Conservation (phyloP, 257 asterid genomes). For the Solanum habrochaites region DNA sequence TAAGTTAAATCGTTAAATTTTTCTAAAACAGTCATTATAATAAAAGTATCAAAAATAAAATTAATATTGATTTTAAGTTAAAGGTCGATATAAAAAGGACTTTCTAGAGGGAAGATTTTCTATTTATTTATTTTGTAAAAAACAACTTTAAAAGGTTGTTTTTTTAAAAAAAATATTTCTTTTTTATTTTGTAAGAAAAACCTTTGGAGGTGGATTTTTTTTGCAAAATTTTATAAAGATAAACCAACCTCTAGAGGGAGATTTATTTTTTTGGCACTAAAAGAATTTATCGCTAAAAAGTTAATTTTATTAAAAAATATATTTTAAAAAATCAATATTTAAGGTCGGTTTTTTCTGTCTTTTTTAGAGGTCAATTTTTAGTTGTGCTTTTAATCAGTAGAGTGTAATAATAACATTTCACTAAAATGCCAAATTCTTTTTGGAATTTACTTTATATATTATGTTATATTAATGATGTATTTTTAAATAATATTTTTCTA, state of each 20-base stretch:
- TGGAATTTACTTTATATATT: neutral
- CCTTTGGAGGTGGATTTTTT: neutral
- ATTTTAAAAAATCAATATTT: neutral
- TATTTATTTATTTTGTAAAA: neutral
- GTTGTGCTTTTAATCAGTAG: neutral
- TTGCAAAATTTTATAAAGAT: neutral
- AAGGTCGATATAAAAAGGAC: neutral
- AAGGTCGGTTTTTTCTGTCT: neutral
- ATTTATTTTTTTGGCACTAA: neutral
- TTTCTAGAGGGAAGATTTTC: neutral
- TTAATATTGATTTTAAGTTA: neutral
- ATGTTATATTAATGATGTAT: neutral
- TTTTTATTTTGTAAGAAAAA: neutral
- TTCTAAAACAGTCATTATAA: neutral
- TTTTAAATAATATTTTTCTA: neutral
- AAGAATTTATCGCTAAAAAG: neutral
- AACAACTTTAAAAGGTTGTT: neutral
- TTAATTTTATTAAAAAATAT: neutral
- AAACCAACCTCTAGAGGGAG: neutral
- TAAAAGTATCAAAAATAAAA: neutral
- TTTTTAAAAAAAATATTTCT: neutral
- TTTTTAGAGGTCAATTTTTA: neutral
- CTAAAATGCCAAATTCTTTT: neutral
- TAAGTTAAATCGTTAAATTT: neutral
- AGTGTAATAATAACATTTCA: neutral